Base-by-base conservation (phyloP, 768 basidiomycete species). In the Chalciporus pseudorubinellus region DNA sequence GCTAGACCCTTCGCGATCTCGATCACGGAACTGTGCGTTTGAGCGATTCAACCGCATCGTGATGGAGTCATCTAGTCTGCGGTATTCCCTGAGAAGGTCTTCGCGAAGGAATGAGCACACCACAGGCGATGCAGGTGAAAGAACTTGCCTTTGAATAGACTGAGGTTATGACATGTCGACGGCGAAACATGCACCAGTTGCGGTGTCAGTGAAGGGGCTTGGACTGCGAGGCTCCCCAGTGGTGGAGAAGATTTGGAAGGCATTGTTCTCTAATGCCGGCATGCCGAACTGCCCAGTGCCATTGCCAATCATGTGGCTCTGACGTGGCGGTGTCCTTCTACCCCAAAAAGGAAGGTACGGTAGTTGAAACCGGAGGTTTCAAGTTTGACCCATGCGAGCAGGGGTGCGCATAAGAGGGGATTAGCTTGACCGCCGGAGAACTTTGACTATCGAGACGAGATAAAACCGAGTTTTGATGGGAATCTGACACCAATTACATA, bases 81-180 rank as follows among this genome's bases (percentile, higher is more conserved):
- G 78, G 67, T 92, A 92, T 68, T 92, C 89, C 63, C 77, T 83
- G 67, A 93, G 74, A 60, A 92, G 81, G 53, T 90, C 91, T 93
- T 65, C 44, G 43, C n/a, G 52, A 31, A 11, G 56, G 57, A 38
- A 39, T 61, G 50, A 67, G 59, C 40, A 26, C 41, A 48, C 52
- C 43, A 42, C 34, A 22, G 19, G n/a, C 34, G 34, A 50, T 31
- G 48, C 47, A 52, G 52, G 46, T 31, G 42, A 9, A 19, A 19
- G 39, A 22, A 51, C 55, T 60, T 50, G 45, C 60, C 84, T 85
- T 91, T 92, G 77, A 92, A 92, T 6, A 88, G 57, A 13, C 83
- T 84, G 26, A 91, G 76, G 62, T 92, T 77, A 51, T 83, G 77
- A 58, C 90, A 93, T 58, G 87, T 90, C 57, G 79, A 72, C 14